phyloP scores from a whole-genome alignment of 345 rosid species.

The Linum usitatissimum region DNA sequence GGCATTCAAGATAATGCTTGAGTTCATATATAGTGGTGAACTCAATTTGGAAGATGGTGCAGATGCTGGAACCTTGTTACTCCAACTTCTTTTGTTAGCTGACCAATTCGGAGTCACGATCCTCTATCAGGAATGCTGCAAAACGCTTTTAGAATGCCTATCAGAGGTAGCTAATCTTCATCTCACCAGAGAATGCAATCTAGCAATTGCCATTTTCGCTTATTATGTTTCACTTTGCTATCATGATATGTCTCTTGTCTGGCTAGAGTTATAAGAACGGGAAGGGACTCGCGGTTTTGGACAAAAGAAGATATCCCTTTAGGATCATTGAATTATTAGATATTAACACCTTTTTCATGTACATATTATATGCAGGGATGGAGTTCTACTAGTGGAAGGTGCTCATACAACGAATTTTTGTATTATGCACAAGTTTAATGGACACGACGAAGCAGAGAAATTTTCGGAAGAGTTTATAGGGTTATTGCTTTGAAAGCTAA shows the following conservation, averaged over 20 bases:
- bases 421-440: conserved; percentile 92
- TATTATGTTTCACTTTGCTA: conserved; percentile 11
- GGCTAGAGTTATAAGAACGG: conserved; percentile 46
- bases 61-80: conserved; percentile 60
- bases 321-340: conserved; percentile 33
- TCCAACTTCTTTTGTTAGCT: conserved; percentile 73
- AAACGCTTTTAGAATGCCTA: conserved; percentile 71
- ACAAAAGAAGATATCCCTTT: conserved; percentile 55
- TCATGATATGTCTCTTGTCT: conserved; percentile 30
- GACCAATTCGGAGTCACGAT: conserved; percentile 76
- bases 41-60: conserved; percentile 44
- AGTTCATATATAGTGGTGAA: conserved; percentile 78
- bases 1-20: conserved; percentile 73
- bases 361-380: conserved; percentile 96
- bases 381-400: conserved; percentile 80
- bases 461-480: conserved; percentile 46
- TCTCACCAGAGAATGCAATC: conserved; percentile 11
- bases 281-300: conserved; percentile 56
- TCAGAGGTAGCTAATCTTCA: conserved; percentile 59
- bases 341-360: conserved; percentile 78
- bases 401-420: conserved; percentile 77
- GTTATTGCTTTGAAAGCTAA: conserved; percentile 46
- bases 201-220: conserved; percentile 1
- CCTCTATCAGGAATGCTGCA: conserved; percentile 98
- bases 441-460: conserved; percentile 90